A percentile compares a stretch with the other conserved stretches of the same genome.
phyloP scores from a whole-genome alignment of 306 rosid species.

The Corylus avellana region DNA sequence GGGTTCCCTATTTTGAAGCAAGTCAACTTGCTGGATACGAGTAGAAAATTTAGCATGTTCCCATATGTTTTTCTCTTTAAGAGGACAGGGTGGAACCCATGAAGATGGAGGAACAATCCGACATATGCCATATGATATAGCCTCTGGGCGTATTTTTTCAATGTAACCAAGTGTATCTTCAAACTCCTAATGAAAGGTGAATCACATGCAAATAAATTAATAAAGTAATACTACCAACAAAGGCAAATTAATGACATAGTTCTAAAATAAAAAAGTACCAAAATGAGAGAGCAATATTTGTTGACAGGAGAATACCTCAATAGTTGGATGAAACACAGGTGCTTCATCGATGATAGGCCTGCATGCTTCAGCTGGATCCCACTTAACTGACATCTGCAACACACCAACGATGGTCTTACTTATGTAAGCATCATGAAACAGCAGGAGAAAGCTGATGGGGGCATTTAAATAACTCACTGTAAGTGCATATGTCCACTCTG shows the following conservation, averaged over 20 bases:
- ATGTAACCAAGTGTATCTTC: constrained; percentile 82
- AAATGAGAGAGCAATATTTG: constrained; percentile 6
- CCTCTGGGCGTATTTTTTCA: constrained; percentile 73
- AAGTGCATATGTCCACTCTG: neutral
- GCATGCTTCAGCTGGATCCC: constrained; percentile 77
- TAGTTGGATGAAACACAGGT: constrained; percentile 82
- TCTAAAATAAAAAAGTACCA: neutral
- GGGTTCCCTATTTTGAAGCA: constrained; percentile 95
- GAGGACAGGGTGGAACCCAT: constrained; percentile 90
- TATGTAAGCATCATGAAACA: constrained; percentile 2
- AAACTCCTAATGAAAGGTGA: constrained; percentile 61
- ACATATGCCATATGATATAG: constrained; percentile 88
- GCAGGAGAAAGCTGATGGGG: constrained; percentile 14
- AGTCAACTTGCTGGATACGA: constrained; percentile 84
- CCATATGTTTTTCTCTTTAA: constrained; percentile 78
- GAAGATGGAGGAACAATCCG: constrained; percentile 91
- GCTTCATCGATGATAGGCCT: constrained; percentile 79
- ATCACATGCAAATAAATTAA: constrained; percentile 2
- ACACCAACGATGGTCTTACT: constrained; percentile 23
- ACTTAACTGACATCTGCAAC: constrained; percentile 70
- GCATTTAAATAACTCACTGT: neutral
- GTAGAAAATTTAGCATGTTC: constrained; percentile 77
- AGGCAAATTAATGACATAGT: constrained; percentile 7
- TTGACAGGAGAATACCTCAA: constrained; percentile 50
- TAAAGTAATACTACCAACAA: constrained; percentile 9